Conservation (phyloP, 441 rosid species). For the Biscutella laevigata region DNA sequence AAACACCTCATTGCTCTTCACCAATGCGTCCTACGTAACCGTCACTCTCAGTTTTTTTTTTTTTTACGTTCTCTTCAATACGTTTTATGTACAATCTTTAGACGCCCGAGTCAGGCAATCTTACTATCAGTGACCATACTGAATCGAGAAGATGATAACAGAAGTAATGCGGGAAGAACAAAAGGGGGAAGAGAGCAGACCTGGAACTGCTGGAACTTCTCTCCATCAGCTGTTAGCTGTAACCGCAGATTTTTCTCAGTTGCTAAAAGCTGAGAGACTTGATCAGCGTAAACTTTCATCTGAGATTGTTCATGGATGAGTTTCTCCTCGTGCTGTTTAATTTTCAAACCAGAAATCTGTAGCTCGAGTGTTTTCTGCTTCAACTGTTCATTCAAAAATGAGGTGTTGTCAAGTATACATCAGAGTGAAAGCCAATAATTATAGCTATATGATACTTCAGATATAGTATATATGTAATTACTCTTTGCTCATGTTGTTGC, state of each 20-base stretch:
- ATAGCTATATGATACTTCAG: slow-evolving; percentile 4
- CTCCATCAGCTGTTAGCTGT: slow-evolving; percentile 85
- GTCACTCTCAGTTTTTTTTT: background rate
- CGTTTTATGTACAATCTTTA: background rate
- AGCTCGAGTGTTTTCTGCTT: slow-evolving; percentile 82
- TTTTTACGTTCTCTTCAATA: background rate
- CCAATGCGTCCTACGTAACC: slow-evolving; percentile 67
- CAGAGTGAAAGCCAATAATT: background rate
- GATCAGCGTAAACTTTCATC: slow-evolving; percentile 85
- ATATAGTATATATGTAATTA: slow-evolving; percentile 15
- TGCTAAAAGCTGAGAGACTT: slow-evolving; percentile 67
- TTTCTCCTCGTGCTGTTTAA: slow-evolving; percentile 83
- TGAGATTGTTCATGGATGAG: slow-evolving; percentile 67
- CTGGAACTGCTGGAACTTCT: slow-evolving; percentile 92
- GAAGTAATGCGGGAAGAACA: background rate
- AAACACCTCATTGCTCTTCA: slow-evolving; percentile 84
- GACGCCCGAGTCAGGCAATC: background rate
- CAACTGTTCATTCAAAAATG: slow-evolving; percentile 41
- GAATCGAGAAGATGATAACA: background rate
- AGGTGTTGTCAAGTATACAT: slow-evolving; percentile 4
- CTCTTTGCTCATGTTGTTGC: slow-evolving; percentile 72
- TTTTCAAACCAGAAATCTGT: slow-evolving; percentile 64
- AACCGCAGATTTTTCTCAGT: slow-evolving; percentile 76
- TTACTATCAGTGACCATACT: background rate
- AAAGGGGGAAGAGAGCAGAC: slow-evolving; percentile 28